Base-by-base conservation (phyloP, 257 asterid species). In the Capsicum pubescens region DNA sequence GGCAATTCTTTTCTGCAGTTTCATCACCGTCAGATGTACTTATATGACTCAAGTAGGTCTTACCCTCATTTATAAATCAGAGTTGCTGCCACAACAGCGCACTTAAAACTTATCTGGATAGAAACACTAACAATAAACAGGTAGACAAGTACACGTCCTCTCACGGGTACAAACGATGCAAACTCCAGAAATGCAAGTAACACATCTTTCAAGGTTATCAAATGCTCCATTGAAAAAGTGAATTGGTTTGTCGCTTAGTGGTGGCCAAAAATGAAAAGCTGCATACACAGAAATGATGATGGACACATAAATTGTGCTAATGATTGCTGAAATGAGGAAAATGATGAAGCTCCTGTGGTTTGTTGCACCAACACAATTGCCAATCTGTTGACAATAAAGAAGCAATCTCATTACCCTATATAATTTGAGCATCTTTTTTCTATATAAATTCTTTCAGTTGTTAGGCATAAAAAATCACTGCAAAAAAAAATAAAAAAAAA, bases 81-180 rank as follows among this genome's bases (percentile, higher is more conserved):
- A 95, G 96, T 89, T 94, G 98, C 89, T 94, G 98, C 97, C 97
- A 95, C 86, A 95, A 87, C 79, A 95, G 92, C 87, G 91, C 91
- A 80, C 89, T 83, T 86, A 26, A 95, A 95, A 56, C 99, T 98
- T 81, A 89, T 87, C 86, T 91, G 92, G 87, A 95, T 90, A 26
- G 99, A 90, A 76, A 93, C 85, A 87, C 99, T 94, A 81, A 95
- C 88, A 15, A 95, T 88, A 82, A 91, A 92, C 63, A 94, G 90
- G 91, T 94, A 93, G 63, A 93, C 90, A 17, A 94, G 95, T 87
- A 93, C 90, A 79, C 93, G 85, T 76, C 95, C 99, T 89, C 95
- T 93, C 14, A 91, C 88, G 1, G 97, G 86, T 50, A 93, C 86
- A 88, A 92, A 91, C 86, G 91, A 84, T 1, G 89, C 85, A 61